Percentiles rank a stretch among this genome's conserved stretches.
These are phyloP conservation scores for Diversispora epigaea DNA, from an alignment of 192 early-diverging fungal species.

Conservation along the genomic window DNA sequence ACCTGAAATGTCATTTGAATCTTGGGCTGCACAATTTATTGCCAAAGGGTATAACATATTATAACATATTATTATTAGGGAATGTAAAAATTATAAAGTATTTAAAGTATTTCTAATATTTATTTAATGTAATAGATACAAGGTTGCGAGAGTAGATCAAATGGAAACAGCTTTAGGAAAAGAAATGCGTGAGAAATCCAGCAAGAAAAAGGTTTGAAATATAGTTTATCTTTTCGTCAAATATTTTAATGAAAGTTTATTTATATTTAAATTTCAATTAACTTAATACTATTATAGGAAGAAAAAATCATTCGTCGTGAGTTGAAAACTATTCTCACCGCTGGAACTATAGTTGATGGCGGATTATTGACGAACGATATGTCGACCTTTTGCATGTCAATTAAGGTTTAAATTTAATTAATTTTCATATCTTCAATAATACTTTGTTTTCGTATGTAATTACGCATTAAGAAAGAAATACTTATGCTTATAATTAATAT, in stretches of 20 bases:
- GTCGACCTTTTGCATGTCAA: slow-evolving; percentile 93
- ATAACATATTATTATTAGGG: too few relatives aligned
- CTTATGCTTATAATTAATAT: not conserved
- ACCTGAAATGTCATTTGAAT: slow-evolving; percentile 89
- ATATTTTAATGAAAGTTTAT: not conserved
- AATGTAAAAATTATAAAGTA: not conserved
- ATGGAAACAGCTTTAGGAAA: slow-evolving; percentile 94
- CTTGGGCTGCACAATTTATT: slow-evolving; percentile 90
- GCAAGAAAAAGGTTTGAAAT: slow-evolving; percentile 37
- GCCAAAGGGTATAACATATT: slow-evolving; percentile 59
- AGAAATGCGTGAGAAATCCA: slow-evolving; percentile 77
- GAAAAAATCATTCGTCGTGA: slow-evolving; percentile 85
- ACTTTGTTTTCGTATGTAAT: too few relatives aligned
- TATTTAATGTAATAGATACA: slow-evolving; percentile 43
- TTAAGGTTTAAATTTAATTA: slow-evolving; percentile 64
- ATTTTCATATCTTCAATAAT: not conserved
- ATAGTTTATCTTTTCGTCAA: too few relatives aligned
- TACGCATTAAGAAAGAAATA: not conserved
- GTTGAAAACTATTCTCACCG: slow-evolving; percentile 81
- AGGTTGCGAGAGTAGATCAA: slow-evolving; percentile 96
- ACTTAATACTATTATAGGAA: slow-evolving; percentile 44
- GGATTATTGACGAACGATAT: slow-evolving; percentile 84
- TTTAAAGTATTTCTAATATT: not conserved
- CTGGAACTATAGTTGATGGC: slow-evolving; percentile 89
- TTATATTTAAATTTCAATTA: not conserved